phyloP scores from a whole-genome alignment of 306 rosid species.

The Hylodesmum podocarpum region DNA sequence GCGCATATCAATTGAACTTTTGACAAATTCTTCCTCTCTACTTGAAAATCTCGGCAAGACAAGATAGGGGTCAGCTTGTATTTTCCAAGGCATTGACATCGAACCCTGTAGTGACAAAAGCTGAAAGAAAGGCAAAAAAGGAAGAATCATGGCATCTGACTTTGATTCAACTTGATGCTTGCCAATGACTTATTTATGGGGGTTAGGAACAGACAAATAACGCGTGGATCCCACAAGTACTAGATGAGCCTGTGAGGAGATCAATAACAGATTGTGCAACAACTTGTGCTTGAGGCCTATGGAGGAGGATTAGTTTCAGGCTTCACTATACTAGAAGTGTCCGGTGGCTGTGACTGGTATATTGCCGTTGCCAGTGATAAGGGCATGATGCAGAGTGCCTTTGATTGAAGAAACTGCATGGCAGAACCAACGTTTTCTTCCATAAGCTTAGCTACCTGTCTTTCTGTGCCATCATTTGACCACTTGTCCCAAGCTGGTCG shows the following conservation, averaged over 20 bases:
- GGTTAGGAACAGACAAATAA: constrained; percentile 56
- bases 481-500: constrained; percentile 96
- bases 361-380: constrained; percentile 91
- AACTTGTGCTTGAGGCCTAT: constrained; percentile 39
- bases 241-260: constrained; percentile 43
- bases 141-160: constrained; percentile 83
- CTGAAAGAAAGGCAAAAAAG: constrained; percentile 53
- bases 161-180: constrained; percentile 77
- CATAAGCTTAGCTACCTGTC: constrained; percentile 93
- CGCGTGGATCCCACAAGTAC: constrained; percentile 56
- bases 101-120: constrained; percentile 70
- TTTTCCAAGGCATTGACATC: constrained; percentile 76
- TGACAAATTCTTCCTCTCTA: constrained; percentile 68
- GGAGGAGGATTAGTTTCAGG: constrained; percentile 87
- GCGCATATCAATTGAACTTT: constrained; percentile 72
- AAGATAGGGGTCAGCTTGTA: constrained; percentile 55
- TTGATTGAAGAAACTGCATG: constrained; percentile 94
- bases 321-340: constrained; percentile 75
- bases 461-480: constrained; percentile 90
- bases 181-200: constrained; percentile 50
- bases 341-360: constrained; percentile 87
- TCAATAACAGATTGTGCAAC: constrained; percentile 32
- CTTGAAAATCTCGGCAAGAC: constrained; percentile 62
- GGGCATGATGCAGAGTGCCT: constrained; percentile 98
- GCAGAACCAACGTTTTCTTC: constrained; percentile 96